Evolutionary conservation across 2,329 filamentous ascomycete genomes (phyloP), one percentile per base, ranked within the genome.

Genomic region (Talaromyces rugulosus): DNA sequence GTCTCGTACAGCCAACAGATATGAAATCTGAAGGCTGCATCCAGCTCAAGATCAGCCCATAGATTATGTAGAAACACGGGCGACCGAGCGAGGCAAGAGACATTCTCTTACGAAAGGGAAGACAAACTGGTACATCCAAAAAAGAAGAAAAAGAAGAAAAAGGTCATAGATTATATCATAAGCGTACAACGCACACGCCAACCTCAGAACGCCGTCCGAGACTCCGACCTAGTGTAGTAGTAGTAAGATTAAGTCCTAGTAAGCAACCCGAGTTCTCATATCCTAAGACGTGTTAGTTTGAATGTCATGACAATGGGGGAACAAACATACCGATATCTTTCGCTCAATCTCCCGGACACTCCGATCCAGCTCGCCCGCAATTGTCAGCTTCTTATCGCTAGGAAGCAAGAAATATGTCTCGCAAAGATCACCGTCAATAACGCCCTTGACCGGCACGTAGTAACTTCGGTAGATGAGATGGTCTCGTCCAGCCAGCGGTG

Each of bases 381-480:
- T 96, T 86, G 93, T 92, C 77, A 92, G 88, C 82, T 97, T 96
- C 81, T 91, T 93, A 70, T 97, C 94, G 68, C 88, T 89, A 30
- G 89, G 84, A 64, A 99, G 81, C 63, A 95, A 79, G 62, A 92
- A 86, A 77, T 92, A 99, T 68, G 92, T 86, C 81, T 99, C 95
- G 70, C 95, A 96, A 47, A 99, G 81, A 78, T 99, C 95, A 31
- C 95, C 95, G 76, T 99, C 95, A 70, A 99, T 96, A 31, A 96
- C 88, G 8, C 93, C 93, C 82, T 99, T 99, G 50, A 96, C 92
- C 0, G 95, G 96, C 6, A 91, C 92, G 75, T 98, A 99, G 78
- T 98, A 99, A 66, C 92, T 88, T 65, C 96, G 85, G 76, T 96
- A 99, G 71, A 96, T 96, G 53, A 99, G 82, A 76, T 99, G 95